Conservation (phyloP, 768 basidiomycete genomes). For the Artomyces pyxidatus region DNA sequence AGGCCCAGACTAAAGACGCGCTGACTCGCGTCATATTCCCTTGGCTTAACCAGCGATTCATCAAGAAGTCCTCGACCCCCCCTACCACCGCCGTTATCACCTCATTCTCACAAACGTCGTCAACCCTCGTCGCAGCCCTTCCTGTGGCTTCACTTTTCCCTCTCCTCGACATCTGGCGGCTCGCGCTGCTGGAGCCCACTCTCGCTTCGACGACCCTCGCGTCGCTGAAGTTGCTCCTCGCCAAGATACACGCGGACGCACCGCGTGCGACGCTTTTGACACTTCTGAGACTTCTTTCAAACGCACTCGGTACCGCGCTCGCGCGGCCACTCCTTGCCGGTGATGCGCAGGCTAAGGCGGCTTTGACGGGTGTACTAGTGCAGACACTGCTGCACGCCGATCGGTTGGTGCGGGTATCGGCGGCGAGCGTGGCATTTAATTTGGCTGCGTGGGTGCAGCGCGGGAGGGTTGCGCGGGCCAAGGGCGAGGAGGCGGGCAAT, state of each 20-base stretch:
- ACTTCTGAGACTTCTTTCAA: constrained; percentile 58
- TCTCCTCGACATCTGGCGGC: constrained; percentile 73
- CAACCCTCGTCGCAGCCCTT: constrained; percentile 36
- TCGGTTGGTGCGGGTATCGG: constrained; percentile 60
- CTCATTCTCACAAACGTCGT: constrained; percentile 33
- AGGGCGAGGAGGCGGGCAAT: constrained; percentile 21
- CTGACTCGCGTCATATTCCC: constrained; percentile 45
- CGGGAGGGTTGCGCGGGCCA: constrained; percentile 38
- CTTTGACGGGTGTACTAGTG: constrained; percentile 50
- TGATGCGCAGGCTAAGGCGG: constrained; percentile 22
- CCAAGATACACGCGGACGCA: constrained; percentile 22
- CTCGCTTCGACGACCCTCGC: constrained; percentile 28
- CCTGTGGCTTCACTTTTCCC: constrained; percentile 62
- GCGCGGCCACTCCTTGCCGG: constrained; percentile 33
- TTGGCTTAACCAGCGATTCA: constrained; percentile 57
- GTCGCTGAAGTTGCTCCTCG: constrained; percentile 39
- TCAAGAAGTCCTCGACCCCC: constrained; percentile 17
- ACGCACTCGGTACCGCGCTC: constrained; percentile 47
- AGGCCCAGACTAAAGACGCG: constrained; percentile 39
- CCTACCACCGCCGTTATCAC: constrained; percentile 19
- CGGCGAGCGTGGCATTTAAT: constrained; percentile 79
- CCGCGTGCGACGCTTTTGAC: constrained; percentile 51
- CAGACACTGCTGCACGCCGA: constrained; percentile 64
- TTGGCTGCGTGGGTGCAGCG: constrained; percentile 59
- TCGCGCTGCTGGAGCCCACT: constrained; percentile 57